phyloP scores from a whole-genome alignment of 768 basidiomycete species.

The Tricholoma bakamatsutake region DNA sequence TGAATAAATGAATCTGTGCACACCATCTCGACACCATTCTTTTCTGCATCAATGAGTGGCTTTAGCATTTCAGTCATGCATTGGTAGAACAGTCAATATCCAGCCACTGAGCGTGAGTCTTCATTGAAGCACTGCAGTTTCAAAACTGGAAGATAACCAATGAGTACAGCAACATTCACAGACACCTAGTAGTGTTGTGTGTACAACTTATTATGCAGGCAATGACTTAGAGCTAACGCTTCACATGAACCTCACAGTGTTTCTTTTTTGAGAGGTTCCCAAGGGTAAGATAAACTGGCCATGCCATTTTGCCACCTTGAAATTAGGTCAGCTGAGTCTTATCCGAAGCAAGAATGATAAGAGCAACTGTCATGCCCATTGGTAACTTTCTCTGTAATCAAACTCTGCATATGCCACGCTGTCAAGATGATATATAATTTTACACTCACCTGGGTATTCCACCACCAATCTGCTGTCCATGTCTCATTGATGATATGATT shows the following conservation, averaged over 20 bases:
- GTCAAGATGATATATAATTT: neutral
- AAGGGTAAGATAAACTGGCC: constrained; percentile 41
- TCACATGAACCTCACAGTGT: constrained; percentile 12
- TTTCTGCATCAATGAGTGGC: constrained; percentile 22
- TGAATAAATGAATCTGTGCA: constrained; percentile 29
- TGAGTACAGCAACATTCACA: neutral
- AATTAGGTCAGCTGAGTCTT: neutral
- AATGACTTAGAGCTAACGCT: constrained; percentile 5
- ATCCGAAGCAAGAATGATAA: neutral
- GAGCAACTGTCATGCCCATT: neutral
- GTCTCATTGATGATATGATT: neutral
- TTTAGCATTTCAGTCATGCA: constrained; percentile 23
- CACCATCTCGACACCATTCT: constrained; percentile 8
- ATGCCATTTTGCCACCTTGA: neutral
- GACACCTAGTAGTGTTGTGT: too few relatives aligned
- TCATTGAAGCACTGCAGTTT: neutral
- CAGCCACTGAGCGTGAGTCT: constrained; percentile 22
- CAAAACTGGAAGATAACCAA: neutral
- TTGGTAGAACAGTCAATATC: constrained; percentile 30
- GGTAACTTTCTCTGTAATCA: neutral
- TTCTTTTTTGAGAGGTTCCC: constrained; percentile 35
- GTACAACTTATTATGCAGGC: too few relatives aligned
- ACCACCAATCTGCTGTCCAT: neutral
- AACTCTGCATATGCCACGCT: neutral
- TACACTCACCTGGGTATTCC: neutral